These are phyloP conservation scores for Phytophthora nicotianae DNA, from an alignment of 352 stramenopile genomes.

Conservation along the genomic window DNA sequence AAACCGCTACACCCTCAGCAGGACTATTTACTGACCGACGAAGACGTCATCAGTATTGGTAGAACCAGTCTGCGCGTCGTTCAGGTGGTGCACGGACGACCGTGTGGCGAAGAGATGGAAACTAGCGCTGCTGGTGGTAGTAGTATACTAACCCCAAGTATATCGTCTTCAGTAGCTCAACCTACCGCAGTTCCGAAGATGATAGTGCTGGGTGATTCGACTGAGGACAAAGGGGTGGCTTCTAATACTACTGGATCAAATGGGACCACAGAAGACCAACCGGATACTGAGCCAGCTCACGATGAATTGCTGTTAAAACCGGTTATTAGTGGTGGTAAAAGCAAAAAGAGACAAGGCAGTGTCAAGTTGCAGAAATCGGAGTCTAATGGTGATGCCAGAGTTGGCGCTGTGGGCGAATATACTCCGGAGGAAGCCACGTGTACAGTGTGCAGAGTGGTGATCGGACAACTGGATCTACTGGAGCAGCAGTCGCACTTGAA, in stretches of 20 bases:
- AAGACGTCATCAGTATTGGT: constrained; percentile 53
- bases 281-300: constrained; percentile 24
- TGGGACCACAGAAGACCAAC: constrained; percentile 13
- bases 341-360: neutral
- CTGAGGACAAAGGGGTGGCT: constrained; percentile 1
- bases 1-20: constrained; percentile 19
- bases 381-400: neutral
- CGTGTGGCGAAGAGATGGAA: constrained; percentile 11
- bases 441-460: constrained; percentile 27
- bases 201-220: constrained; percentile 21
- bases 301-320: constrained; percentile 9
- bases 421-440: constrained; percentile 28
- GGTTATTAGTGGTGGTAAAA: neutral
- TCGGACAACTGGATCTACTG: constrained; percentile 45
- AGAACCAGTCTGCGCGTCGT: constrained; percentile 43
- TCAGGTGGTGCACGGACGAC: constrained; percentile 26
- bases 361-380: neutral
- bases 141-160: constrained; percentile 18
- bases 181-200: constrained; percentile 8
- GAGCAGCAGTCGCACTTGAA: constrained; percentile 41
- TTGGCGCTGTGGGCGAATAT: constrained; percentile 8
- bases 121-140: constrained; percentile 1
- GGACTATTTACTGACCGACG: constrained; percentile 39
- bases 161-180: constrained; percentile 14
- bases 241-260: neutral